These are phyloP conservation scores for Eremothecium coryli DNA, from an alignment of 1,139 yeast genomes.

Conservation along the genomic window DNA sequence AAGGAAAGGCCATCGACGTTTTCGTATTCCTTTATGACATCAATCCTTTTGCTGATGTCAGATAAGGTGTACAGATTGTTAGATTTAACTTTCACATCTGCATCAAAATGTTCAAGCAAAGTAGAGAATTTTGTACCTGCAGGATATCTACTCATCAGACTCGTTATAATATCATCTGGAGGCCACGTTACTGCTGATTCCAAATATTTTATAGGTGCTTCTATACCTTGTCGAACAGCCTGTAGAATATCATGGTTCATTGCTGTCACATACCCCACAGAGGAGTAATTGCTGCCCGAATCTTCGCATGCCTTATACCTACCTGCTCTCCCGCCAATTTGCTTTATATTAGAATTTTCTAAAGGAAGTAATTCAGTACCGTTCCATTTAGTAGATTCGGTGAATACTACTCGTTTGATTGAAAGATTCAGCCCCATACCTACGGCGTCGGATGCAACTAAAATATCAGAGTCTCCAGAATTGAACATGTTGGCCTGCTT, in stretches of 20 bases:
- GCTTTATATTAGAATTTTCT: constrained; percentile 64
- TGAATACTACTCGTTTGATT: constrained; percentile 70
- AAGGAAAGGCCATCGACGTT: constrained; percentile 32
- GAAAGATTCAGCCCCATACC: constrained; percentile 94
- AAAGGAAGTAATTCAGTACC: constrained; percentile 46
- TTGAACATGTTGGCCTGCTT: constrained; percentile 77
- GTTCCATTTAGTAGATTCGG: constrained; percentile 58
- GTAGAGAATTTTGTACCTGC: constrained; percentile 37
- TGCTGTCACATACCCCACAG: constrained; percentile 55
- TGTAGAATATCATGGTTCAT: constrained; percentile 37
- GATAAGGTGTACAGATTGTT: constrained; percentile 21
- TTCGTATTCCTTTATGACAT: constrained; percentile 39
- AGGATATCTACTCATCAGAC: constrained; percentile 38
- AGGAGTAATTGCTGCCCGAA: constrained; percentile 15
- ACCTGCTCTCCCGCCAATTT: constrained; percentile 97
- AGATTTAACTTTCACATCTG: constrained; percentile 32
- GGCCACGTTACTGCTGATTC: constrained; percentile 63
- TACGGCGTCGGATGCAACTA: constrained; percentile 93
- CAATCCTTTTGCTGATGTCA: constrained; percentile 36
- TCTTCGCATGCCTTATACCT: constrained; percentile 41
- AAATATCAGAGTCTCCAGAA: constrained; percentile 59
- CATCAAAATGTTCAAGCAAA: constrained; percentile 42
- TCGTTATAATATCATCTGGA: constrained; percentile 45
- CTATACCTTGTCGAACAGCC: constrained; percentile 39
- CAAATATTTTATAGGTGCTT: constrained; percentile 39